A percentile compares a stretch with the other conserved stretches of the same genome.
phyloP scores from a whole-genome alignment of 2,329 filamentous ascomycete genomes.

The Trichoderma sp. region DNA sequence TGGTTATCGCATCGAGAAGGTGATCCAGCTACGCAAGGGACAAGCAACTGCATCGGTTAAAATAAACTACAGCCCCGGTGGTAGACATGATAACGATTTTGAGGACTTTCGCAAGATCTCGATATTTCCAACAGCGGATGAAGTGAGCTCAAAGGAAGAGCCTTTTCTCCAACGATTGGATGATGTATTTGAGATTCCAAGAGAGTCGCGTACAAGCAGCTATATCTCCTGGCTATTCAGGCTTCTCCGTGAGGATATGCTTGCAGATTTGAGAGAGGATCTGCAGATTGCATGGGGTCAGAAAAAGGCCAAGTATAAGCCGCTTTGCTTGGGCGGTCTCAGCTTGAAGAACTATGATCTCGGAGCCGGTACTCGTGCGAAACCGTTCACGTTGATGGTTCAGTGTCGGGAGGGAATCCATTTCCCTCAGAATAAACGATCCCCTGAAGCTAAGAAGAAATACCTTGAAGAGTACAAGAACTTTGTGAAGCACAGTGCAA shows the following conservation, averaged over 20 bases:
- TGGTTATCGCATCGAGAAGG: constrained; percentile 43
- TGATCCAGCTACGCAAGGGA: constrained; percentile 35
- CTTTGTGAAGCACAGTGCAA: constrained; percentile 59
- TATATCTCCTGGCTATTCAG: constrained; percentile 74
- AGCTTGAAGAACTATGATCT: constrained; percentile 41
- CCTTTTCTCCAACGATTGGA: constrained; percentile 58
- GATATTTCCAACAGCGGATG: constrained; percentile 67
- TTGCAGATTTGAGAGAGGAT: constrained; percentile 65
- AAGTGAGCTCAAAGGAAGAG: constrained; percentile 54
- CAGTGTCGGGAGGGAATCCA: constrained; percentile 49
- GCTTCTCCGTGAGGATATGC: constrained; percentile 69
- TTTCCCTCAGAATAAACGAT: constrained; percentile 37
- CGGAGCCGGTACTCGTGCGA: constrained; percentile 32
- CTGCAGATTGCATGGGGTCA: constrained; percentile 51
- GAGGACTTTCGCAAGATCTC: constrained; percentile 60
- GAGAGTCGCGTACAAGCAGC: constrained; percentile 40
- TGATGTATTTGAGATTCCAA: constrained; percentile 47
- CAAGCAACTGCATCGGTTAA: neutral
- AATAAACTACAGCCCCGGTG: constrained; percentile 50
- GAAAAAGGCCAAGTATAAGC: constrained; percentile 48
- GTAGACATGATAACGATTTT: constrained; percentile 74
- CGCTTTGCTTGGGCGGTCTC: constrained; percentile 43
- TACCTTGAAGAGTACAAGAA: constrained; percentile 49
- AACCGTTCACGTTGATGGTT: constrained; percentile 41
- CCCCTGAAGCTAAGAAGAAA: constrained; percentile 38